phyloP scores from a whole-genome alignment of 805 yeast genomes.

The Nematodospora valgi region DNA sequence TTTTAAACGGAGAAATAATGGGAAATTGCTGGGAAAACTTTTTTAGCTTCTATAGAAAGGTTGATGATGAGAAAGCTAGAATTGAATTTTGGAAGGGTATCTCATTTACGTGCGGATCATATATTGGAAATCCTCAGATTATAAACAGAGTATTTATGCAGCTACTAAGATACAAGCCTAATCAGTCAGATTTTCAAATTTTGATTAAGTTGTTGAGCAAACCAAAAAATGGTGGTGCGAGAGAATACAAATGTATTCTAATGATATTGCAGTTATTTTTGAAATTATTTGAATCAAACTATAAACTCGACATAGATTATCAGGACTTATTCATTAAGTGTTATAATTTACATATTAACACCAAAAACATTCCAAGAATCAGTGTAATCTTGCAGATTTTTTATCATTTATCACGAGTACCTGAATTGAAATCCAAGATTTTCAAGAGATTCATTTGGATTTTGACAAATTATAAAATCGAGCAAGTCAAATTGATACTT shows the following conservation, averaged over 20 bases:
- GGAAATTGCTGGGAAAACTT: constrained; percentile 6
- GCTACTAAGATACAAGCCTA: constrained; percentile 24
- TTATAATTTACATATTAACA: constrained; percentile 56
- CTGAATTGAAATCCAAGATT: constrained; percentile 10
- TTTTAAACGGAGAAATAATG: constrained; percentile 17
- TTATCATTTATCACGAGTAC: constrained; percentile 28
- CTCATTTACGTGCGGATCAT: constrained; percentile 53
- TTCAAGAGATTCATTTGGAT: constrained; percentile 22
- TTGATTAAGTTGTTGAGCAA: constrained; percentile 20
- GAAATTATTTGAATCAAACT: constrained; percentile 37
- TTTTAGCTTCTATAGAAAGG: constrained; percentile 1
- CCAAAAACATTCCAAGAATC: constrained; percentile 37
- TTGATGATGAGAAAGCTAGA: not conserved
- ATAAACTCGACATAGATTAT: constrained; percentile 24
- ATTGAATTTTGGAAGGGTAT: constrained; percentile 54
- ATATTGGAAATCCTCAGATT: constrained; percentile 44
- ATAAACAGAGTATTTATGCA: constrained; percentile 40
- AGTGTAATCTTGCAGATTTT: constrained; percentile 42
- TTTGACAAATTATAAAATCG: constrained; percentile 26
- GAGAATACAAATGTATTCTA: constrained; percentile 18
- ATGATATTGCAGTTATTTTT: constrained; percentile 28
- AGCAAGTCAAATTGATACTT: constrained; percentile 32
- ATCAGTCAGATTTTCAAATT: constrained; percentile 4
- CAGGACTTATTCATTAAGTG: constrained; percentile 43
- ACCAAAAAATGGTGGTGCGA: not conserved